Conservation (phyloP, 306 rosid species). For the Notholithocarpus densiflorus region DNA sequence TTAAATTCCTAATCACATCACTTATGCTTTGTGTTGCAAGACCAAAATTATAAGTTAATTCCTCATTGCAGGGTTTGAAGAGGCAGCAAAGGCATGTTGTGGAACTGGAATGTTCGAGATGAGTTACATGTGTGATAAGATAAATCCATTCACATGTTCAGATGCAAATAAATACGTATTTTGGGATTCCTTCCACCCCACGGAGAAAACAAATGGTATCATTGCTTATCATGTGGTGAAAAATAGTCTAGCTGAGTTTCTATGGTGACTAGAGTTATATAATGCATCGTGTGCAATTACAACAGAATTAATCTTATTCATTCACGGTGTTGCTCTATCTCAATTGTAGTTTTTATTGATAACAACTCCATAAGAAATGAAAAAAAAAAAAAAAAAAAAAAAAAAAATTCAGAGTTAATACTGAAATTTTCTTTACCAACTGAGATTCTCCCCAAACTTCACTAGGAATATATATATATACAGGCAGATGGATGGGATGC, state of each 20-base stretch:
- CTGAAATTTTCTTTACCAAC: not conserved
- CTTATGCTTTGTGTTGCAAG: not conserved
- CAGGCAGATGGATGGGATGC: too few relatives aligned
- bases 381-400: not conserved
- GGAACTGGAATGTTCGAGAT: conserved; percentile 46
- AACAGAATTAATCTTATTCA: not conserved
- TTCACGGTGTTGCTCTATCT: not conserved
- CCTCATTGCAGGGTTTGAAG: conserved; percentile 38
- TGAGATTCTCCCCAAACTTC: not conserved
- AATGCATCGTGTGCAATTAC: not conserved
- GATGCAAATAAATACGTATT: conserved; percentile 54
- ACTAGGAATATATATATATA: not conserved
- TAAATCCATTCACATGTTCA: conserved; percentile 45
- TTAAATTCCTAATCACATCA: not conserved
- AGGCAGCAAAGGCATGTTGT: conserved; percentile 42
- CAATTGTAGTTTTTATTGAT: not conserved
- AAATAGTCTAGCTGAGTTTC: conserved; percentile 34
- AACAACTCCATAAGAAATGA: not conserved
- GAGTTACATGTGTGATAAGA: conserved; percentile 38
- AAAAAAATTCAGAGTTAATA: not conserved
- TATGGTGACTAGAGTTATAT: not conserved
- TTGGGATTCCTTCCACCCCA: conserved; percentile 64
- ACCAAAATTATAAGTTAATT: not conserved
- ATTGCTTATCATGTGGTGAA: conserved; percentile 37
- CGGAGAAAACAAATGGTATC: conserved; percentile 47